These are phyloP conservation scores for Medicago arabica DNA, from an alignment of 306 rosid genomes.

Conservation along the genomic window DNA sequence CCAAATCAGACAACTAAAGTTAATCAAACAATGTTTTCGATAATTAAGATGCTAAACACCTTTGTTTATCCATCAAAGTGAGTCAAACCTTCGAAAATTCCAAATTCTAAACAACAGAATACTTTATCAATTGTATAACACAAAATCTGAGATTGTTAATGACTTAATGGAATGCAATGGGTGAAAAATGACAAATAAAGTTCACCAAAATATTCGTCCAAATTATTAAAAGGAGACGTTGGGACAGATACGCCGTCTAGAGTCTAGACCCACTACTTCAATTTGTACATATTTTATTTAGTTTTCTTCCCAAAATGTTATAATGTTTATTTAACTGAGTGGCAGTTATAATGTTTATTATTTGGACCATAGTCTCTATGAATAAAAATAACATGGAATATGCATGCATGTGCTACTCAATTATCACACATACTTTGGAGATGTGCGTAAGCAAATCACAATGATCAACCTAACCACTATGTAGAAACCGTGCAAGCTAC, in stretches of 20 bases:
- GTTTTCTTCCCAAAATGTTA: constrained; percentile 22
- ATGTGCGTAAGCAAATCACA: not conserved
- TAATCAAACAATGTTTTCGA: constrained; percentile 19
- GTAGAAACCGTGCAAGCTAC: constrained; percentile 42
- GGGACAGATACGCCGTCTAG: constrained; percentile 8
- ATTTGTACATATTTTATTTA: constrained; percentile 28
- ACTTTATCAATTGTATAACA: not conserved
- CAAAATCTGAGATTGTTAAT: not conserved
- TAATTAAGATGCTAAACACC: constrained; percentile 37
- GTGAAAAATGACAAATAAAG: not conserved
- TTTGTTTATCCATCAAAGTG: constrained; percentile 25
- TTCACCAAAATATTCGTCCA: constrained; percentile 29
- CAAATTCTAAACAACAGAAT: constrained; percentile 25
- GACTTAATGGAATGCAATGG: not conserved
- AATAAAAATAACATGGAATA: constrained; percentile 10
- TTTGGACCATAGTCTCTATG: not conserved
- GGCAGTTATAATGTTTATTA: constrained; percentile 11
- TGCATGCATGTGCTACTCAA: constrained; percentile 50
- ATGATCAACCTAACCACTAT: not conserved
- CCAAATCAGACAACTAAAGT: constrained; percentile 4
- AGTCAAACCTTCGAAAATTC: constrained; percentile 29
- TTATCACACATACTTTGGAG: constrained; percentile 33
- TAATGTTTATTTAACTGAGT: constrained; percentile 1
- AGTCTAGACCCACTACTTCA: constrained; percentile 14
- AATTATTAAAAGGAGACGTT: not conserved